Conservation (phyloP, 768 basidiomycete species). For the Suillus tomentosus region DNA sequence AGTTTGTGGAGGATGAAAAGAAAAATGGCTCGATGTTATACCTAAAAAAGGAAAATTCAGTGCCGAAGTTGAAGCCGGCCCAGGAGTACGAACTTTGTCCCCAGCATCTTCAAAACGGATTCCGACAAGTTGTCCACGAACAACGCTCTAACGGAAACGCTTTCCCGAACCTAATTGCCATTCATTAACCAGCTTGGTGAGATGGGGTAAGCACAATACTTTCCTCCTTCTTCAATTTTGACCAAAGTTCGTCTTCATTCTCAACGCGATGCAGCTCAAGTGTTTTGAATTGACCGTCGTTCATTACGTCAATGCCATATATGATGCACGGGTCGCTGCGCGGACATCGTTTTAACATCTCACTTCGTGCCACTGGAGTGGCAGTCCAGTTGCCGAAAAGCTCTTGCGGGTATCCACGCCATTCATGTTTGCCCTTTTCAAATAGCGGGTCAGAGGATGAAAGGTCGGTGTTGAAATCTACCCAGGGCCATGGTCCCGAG, state of each 20-base stretch:
- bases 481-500: slow-evolving; percentile 45
- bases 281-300: slow-evolving; percentile 19
- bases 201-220: slow-evolving; percentile 1
- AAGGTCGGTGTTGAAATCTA: slow-evolving; percentile 36
- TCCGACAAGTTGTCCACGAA: slow-evolving; percentile 1
- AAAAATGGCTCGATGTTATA: slow-evolving; percentile 41
- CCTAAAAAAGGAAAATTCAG: slow-evolving; percentile 19
- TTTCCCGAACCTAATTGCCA: slow-evolving; percentile 30
- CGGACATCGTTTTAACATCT: slow-evolving; percentile 24
- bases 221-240: slow-evolving; percentile 27
- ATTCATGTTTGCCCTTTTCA: slow-evolving; percentile 14
- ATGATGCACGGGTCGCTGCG: background rate
- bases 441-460: slow-evolving; percentile 1
- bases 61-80: background rate
- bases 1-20: slow-evolving; percentile 45
- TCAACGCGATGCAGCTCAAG: background rate
- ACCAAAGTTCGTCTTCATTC: slow-evolving; percentile 25
- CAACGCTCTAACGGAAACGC: slow-evolving; percentile 22
- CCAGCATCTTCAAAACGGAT: slow-evolving; percentile 37
- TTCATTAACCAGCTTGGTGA: slow-evolving; percentile 1
- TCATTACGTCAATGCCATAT: background rate
- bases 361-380: slow-evolving; percentile 39
- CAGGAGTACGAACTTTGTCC: slow-evolving; percentile 28
- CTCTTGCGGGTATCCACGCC: slow-evolving; percentile 50
- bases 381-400: slow-evolving; percentile 59